phyloP scores from a whole-genome alignment of 148 eudicot species.

The Spergularia marina region DNA sequence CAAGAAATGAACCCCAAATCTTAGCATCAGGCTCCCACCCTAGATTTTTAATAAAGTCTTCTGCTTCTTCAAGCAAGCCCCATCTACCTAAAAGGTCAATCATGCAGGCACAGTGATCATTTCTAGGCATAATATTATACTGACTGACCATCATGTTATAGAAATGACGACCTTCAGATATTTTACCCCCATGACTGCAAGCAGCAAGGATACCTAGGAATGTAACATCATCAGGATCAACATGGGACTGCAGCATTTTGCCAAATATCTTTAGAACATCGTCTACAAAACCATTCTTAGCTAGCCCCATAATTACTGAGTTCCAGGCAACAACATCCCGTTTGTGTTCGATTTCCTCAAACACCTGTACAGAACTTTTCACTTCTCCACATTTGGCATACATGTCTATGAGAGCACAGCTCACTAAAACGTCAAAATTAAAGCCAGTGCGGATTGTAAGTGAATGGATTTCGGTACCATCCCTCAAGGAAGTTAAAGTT shows the following conservation, averaged over 20 bases:
- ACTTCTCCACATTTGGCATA: constrained; percentile 92
- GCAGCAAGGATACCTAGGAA: constrained; percentile 88
- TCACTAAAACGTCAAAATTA: constrained; percentile 60
- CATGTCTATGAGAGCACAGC: constrained; percentile 89
- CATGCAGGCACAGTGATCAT: constrained; percentile 88
- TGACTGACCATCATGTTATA: constrained; percentile 53
- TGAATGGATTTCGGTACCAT: constrained; percentile 71
- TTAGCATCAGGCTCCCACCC: constrained; percentile 66
- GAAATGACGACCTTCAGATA: constrained; percentile 67
- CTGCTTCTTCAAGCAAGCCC: constrained; percentile 79
- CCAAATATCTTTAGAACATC: constrained; percentile 58
- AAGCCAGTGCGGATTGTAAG: constrained; percentile 60
- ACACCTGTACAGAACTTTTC: constrained; percentile 56
- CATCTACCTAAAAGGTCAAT: constrained; percentile 84
- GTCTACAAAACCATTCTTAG: constrained; percentile 75
- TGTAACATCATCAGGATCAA: constrained; percentile 80
- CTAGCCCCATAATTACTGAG: constrained; percentile 78
- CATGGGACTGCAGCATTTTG: constrained; percentile 49
- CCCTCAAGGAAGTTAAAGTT: constrained; percentile 50
- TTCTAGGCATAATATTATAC: constrained; percentile 54
- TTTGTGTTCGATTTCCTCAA: constrained; percentile 57
- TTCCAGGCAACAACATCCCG: constrained; percentile 80
- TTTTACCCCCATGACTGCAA: constrained; percentile 79
- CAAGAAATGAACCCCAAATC: constrained; percentile 78
- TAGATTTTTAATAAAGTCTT: constrained; percentile 50